Conservation (phyloP, 495 filamentous ascomycete genomes). For the Cudoniella acicularis region DNA sequence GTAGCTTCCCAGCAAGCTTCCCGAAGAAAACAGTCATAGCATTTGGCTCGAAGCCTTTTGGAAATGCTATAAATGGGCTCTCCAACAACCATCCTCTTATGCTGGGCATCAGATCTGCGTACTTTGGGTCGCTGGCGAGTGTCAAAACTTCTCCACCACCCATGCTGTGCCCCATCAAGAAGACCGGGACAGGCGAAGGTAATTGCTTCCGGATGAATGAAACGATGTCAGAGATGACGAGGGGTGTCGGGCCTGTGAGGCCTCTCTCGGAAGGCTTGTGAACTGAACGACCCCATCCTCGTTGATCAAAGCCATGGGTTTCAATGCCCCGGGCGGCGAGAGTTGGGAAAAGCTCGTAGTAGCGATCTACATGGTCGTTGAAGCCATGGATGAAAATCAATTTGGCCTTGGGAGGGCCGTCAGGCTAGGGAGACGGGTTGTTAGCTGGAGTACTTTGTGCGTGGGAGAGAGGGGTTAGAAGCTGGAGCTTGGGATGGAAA, state of each 20-base stretch:
- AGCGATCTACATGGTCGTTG: conserved; percentile 78
- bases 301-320: conserved; percentile 74
- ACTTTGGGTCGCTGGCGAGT: conserved; percentile 36
- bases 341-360: conserved; percentile 61
- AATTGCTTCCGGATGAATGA: conserved; percentile 55
- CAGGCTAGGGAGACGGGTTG: conserved; percentile 4
- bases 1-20: conserved; percentile 56
- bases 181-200: conserved; percentile 52
- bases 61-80: conserved; percentile 66
- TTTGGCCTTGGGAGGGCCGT: conserved; percentile 48
- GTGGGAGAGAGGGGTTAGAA: not conserved
- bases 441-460: conserved; percentile 2
- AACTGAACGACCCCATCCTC: conserved; percentile 58
- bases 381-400: conserved; percentile 83
- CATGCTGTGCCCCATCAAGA: conserved; percentile 86
- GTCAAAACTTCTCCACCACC: conserved; percentile 71
- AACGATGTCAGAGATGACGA: conserved; percentile 72
- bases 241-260: conserved; percentile 63
- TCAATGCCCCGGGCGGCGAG: conserved; percentile 71
- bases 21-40: conserved; percentile 55
- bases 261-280: conserved; percentile 51
- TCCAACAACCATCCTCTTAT: conserved; percentile 65
- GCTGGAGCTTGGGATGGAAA: conserved; percentile 6
- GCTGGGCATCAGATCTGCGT: conserved; percentile 40
- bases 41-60: conserved; percentile 55